Base-by-base conservation (phyloP, 2,329 filamentous ascomycete genomes). In the Botrytis paeoniae region DNA sequence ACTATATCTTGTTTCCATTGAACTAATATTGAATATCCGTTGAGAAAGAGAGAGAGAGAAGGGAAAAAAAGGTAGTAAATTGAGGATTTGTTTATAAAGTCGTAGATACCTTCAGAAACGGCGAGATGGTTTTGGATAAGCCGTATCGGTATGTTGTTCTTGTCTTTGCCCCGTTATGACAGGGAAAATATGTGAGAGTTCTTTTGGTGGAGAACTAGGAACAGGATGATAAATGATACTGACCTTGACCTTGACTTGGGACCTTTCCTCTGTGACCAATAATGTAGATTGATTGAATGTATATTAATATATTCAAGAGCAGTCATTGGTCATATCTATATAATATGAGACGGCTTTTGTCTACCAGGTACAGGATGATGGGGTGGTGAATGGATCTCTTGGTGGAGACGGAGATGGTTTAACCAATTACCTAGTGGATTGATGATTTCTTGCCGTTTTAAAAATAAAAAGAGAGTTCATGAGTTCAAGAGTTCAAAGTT, bases 191-290 rank as follows among this genome's bases (percentile, higher is more conserved):
- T 1, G 16, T 29, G 25, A 51, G 43, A 35, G 32, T 20, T 51
- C 45, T 32, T 63, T 16, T 65, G 63, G 63, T 66, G 63, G 63
- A 66, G 41, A 35, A 48, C 62, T 43, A 48, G 63, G 41, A 35
- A 35, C 14, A 41, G 39, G n/a, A 45, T 43, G 41, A 25, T 29
- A n/a, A 29, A 32, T 29, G 51, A 29, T 57, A 29, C n/a, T 29
- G 51, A 29, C 51, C 51, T 54, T 54, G 51, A 54, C 51, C 51
- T 57, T 57, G 51, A 29, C 51, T 18, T 57, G 14, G n/a, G 51
- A 54, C n/a, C 39, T 43, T 45, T 35, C 12, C n/a, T n/a, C 37
- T 22, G 6, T n/a, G 12, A 14, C 66, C 54, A 69, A 45, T 69
- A 12, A 60, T n/a, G 20, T 12, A 43, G 41, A 18, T 18, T 25